Base-by-base conservation (phyloP, 2,329 filamentous ascomycete species). In the Metarhizium album region DNA sequence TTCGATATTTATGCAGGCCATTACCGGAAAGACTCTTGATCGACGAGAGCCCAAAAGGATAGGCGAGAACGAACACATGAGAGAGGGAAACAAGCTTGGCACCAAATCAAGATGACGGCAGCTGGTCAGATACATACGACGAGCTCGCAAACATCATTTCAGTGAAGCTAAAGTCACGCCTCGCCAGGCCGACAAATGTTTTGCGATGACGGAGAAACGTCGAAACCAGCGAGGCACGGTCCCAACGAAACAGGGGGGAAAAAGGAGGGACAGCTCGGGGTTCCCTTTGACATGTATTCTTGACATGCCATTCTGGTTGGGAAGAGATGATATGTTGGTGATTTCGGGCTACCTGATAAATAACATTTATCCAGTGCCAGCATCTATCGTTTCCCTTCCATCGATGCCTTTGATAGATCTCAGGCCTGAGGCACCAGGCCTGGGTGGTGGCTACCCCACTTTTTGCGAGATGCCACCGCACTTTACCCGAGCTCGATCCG, bases 1-100 rank as follows among this genome's bases (percentile, higher is more conserved):
- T 50, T 79, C 76, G 8, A 80, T 74, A 49, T 80, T 68, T 40
- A 80, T 70, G 55, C 77, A 68, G 29, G 73, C 72, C 72, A 77
- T 77, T 24, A 38, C 29, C 37, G 42, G 22, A 18, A 23, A 14
- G 11, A 35, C 2, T 11, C 29, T 11, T 31, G 5, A 11, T 31
- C 29, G 29, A 5, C 29, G n/a, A n/a, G 27, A 29, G 27, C 27
- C 7, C 27, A 29, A 9, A 8, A 29, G 5, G 11, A 29, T 6
- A 29, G 5, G 27, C 2, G 11, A 8, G 1, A 35, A 35, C 4
- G 20, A 16, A 22, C 16, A 40, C 18, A 22, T 9, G 18, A 2
- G 16, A 40, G 16, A 9, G 3, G 3, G 20, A 40, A 40, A 40
- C 18, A 6, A 40, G 16, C n/a, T 3, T 9, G 3, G 37, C 6